A percentile compares a stretch with the other conserved stretches of the same genome.
phyloP scores from a whole-genome alignment of 441 rosid genomes.

The Mallotus japonicus region DNA sequence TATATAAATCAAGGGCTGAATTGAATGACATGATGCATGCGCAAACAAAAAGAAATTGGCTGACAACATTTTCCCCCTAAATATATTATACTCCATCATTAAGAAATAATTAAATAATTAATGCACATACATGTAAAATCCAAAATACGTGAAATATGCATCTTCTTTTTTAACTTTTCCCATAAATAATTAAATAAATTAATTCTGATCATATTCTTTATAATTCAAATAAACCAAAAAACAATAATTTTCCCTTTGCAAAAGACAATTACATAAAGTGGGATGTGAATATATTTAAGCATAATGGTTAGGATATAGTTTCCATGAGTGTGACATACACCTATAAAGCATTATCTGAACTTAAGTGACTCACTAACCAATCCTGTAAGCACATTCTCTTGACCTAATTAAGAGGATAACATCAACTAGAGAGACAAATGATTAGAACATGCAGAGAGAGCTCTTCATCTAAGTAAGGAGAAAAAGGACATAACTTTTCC shows the following conservation, averaged over 20 bases:
- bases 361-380: background rate
- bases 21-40: too few relatives aligned
- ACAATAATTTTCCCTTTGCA: background rate
- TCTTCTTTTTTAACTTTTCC: too few relatives aligned
- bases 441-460: conserved; percentile 2
- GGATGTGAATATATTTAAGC: conserved; percentile 5
- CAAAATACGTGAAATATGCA: too few relatives aligned
- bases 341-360: conserved; percentile 12
- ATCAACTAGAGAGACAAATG: conserved; percentile 15
- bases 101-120: too few relatives aligned
- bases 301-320: conserved; percentile 7
- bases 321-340: conserved; percentile 14
- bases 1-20: too few relatives aligned
- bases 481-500: conserved; percentile 24
- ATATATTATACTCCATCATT: too few relatives aligned
- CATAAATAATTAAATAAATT: too few relatives aligned
- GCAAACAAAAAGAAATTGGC: too few relatives aligned
- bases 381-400: conserved; percentile 10
- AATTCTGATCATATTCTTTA: background rate
- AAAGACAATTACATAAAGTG: conserved; percentile 7
- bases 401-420: conserved; percentile 18
- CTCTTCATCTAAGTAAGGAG: background rate
- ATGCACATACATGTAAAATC: too few relatives aligned
- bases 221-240: background rate
- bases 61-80: too few relatives aligned